Evolutionary conservation across 805 yeast genomes (phyloP).

Genomic region (Dipodascopsis uninucleata): DNA sequence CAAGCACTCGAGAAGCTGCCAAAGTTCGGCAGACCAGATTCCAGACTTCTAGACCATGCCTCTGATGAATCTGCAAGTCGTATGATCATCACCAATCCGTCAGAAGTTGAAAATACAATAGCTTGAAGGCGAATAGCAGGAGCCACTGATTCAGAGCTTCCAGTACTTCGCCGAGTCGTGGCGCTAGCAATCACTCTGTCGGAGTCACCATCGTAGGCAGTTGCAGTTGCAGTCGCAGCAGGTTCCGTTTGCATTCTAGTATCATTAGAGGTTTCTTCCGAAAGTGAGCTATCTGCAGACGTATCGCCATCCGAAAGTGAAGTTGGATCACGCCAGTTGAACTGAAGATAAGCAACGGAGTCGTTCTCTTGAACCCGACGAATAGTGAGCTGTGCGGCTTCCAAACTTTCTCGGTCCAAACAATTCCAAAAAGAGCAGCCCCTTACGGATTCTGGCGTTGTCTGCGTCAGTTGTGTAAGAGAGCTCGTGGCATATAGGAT

Average conservation of each 20-base stretch:
- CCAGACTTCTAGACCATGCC: background rate
- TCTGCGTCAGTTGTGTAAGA: slow-evolving; percentile 1
- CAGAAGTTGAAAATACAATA: slow-evolving; percentile 15
- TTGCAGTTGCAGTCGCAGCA: background rate
- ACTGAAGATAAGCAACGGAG: slow-evolving; percentile 12
- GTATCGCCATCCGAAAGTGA: slow-evolving; percentile 8
- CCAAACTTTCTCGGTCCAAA: slow-evolving; percentile 6
- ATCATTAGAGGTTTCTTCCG: background rate
- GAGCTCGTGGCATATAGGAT: slow-evolving; percentile 15
- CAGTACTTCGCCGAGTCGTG: background rate
- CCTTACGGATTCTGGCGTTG: slow-evolving; percentile 3
- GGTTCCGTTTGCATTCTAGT: no score
- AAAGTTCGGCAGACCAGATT: background rate
- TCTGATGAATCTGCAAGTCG: slow-evolving; percentile 9
- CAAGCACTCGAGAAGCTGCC: slow-evolving; percentile 9
- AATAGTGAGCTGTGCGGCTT: slow-evolving; percentile 9
- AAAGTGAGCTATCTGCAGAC: slow-evolving; percentile 2
- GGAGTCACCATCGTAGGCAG: background rate
- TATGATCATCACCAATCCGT: slow-evolving; percentile 15
- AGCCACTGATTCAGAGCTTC: background rate
- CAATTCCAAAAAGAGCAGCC: slow-evolving; percentile 20
- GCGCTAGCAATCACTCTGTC: background rate
- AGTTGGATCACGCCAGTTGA: slow-evolving; percentile 17
- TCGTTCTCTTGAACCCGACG: slow-evolving; percentile 20
- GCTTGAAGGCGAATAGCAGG: slow-evolving; percentile 6